phyloP scores from a whole-genome alignment of 176 grass and related monocot species.

The Avena sativa region DNA sequence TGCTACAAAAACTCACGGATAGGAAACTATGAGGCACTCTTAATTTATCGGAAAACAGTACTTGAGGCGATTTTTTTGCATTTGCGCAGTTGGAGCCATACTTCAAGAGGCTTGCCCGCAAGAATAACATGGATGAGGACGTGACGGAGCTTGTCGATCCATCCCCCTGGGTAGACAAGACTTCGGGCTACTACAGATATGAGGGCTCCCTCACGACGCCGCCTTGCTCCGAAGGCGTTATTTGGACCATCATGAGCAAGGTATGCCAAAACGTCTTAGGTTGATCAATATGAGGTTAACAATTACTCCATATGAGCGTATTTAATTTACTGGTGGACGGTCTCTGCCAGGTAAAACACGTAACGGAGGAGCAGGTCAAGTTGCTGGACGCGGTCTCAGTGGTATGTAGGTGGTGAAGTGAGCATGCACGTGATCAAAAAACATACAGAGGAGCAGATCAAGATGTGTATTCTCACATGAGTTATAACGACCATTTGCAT shows the following conservation, averaged over 20 bases:
- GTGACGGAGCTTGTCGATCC: conserved; percentile 52
- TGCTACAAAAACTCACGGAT: background rate
- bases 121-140: conserved; percentile 37
- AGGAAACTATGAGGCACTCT: background rate
- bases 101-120: conserved; percentile 57
- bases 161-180: conserved; percentile 37
- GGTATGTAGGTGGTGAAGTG: background rate
- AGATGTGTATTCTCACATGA: no score
- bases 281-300: background rate
- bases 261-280: conserved; percentile 34
- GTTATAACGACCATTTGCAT: background rate
- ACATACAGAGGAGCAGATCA: no score
- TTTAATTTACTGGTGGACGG: background rate
- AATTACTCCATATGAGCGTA: background rate
- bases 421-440: background rate
- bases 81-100: conserved; percentile 50
- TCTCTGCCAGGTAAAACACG: conserved; percentile 39
- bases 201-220: conserved; percentile 80
- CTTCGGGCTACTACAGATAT: conserved; percentile 85
- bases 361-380: conserved; percentile 30
- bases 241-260: conserved; percentile 82
- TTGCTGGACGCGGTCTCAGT: background rate
- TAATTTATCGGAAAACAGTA: no score
- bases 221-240: conserved; percentile 77
- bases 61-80: no score